Percentiles rank a stretch among this genome's conserved stretches.
phyloP scores from a whole-genome alignment of 371 early-diverging fungal species.

The Mortierella sp. region DNA sequence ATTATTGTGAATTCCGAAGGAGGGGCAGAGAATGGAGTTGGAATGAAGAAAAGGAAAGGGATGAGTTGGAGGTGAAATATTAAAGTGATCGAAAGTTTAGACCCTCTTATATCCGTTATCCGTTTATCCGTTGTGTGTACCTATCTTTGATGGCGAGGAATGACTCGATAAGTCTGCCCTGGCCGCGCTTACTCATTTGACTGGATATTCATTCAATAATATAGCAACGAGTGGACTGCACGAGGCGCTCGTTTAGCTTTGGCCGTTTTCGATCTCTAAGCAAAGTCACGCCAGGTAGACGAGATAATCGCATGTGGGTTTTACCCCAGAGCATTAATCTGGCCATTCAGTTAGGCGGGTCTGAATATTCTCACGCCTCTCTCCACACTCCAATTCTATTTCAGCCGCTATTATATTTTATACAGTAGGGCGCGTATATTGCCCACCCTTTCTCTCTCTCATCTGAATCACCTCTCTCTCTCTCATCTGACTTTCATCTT shows the following conservation, averaged over 20 bases:
- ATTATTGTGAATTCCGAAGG: background rate
- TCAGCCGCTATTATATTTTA: background rate
- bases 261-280: too few relatives aligned
- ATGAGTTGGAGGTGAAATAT: background rate
- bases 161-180: background rate
- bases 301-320: background rate
- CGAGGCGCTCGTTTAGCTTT: too few relatives aligned
- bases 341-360: background rate
- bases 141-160: background rate
- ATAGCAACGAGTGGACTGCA: too few relatives aligned
- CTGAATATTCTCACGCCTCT: slow-evolving; percentile 10
- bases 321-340: background rate
- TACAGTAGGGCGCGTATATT: background rate
- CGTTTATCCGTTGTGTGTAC: background rate
- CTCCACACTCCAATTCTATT: background rate
- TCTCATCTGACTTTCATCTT: slow-evolving; percentile 43
- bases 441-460: background rate
- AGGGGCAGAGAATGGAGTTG: background rate
- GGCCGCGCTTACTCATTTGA: background rate
- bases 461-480: slow-evolving; percentile 21
- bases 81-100: background rate
- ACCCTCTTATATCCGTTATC: background rate
- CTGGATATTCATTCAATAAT: too few relatives aligned
- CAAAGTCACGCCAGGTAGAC: background rate
- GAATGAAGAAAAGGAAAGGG: background rate